Conservation (phyloP, 2,329 filamentous ascomycete genomes). For the Zymoseptoria passerinii region DNA sequence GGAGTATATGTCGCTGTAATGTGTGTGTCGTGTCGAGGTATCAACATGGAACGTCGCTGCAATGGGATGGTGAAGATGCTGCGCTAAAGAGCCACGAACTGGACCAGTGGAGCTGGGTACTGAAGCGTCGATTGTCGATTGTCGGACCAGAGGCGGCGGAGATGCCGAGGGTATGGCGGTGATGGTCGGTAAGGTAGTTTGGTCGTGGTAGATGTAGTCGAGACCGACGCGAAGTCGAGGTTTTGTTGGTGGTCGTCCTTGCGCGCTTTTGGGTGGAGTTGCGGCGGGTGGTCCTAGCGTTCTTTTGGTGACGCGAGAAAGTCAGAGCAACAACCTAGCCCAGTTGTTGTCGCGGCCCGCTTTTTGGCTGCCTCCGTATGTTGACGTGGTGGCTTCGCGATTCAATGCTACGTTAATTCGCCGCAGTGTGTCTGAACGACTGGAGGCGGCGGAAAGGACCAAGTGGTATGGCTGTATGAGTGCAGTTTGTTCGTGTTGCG, state of each 20-base stretch:
- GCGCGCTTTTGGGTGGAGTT: conserved; percentile 1
- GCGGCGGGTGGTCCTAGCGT: not conserved
- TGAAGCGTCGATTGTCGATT: not conserved
- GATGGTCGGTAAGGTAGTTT: conserved; percentile 1
- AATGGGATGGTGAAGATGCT: conserved; percentile 12
- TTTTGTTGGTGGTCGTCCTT: not conserved
- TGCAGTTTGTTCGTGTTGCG: no score
- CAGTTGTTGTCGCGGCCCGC: no score
- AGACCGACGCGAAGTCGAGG: not conserved
- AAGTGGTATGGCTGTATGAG: no score
- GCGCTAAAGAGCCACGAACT: not conserved
- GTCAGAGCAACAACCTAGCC: no score
- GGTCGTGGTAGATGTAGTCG: not conserved
- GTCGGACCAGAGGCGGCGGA: conserved; percentile 1
- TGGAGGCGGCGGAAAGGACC: no score
- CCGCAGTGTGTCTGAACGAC: no score
- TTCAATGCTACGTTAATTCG: no score
- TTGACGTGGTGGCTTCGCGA: no score
- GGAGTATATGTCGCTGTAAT: conserved; percentile 15
- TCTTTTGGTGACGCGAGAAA: not conserved
- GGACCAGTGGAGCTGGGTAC: not conserved
- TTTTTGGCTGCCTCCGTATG: no score
- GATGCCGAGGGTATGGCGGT: conserved; percentile 7
- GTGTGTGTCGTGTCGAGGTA: conserved; percentile 17
- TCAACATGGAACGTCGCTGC: conserved; percentile 26